These are phyloP conservation scores for Daldinia eschscholtzii DNA, from an alignment of 2,329 filamentous ascomycete species.

Conservation along the genomic window DNA sequence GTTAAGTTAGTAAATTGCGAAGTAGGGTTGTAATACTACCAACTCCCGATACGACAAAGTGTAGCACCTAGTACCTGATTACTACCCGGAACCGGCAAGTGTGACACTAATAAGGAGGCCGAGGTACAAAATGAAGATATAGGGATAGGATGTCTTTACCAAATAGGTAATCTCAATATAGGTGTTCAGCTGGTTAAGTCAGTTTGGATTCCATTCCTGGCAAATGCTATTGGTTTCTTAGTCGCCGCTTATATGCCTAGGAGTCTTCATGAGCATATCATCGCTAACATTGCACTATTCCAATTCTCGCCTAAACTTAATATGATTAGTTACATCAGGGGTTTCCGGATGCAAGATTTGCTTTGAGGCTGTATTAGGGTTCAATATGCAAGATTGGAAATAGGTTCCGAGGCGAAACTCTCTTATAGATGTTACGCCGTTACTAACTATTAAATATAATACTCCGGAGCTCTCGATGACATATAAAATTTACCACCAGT, in stretches of 20 bases:
- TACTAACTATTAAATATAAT: neutral
- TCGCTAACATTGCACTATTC: neutral
- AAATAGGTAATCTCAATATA: neutral
- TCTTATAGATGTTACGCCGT: neutral
- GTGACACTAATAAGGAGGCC: neutral
- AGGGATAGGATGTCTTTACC: neutral
- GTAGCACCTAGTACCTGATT: conserved; percentile 19
- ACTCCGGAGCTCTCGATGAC: neutral
- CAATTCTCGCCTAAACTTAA: no score
- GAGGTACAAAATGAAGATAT: conserved; percentile 10
- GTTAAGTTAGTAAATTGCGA: conserved; percentile 11
- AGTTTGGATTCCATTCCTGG: neutral
- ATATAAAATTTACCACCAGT: neutral
- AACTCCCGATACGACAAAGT: conserved; percentile 26
- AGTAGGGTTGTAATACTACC: conserved; percentile 21
- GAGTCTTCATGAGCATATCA: no score
- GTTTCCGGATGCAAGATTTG: neutral
- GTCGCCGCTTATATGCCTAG: neutral
- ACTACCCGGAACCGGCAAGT: neutral
- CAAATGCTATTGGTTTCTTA: neutral
- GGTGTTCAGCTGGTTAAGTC: neutral
- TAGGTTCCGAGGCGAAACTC: neutral
- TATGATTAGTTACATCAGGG: neutral
- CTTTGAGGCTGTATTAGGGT: neutral
- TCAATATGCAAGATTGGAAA: neutral